phyloP scores from a whole-genome alignment of 2,329 filamentous ascomycete genomes.

The Colletotrichum eremochloae region DNA sequence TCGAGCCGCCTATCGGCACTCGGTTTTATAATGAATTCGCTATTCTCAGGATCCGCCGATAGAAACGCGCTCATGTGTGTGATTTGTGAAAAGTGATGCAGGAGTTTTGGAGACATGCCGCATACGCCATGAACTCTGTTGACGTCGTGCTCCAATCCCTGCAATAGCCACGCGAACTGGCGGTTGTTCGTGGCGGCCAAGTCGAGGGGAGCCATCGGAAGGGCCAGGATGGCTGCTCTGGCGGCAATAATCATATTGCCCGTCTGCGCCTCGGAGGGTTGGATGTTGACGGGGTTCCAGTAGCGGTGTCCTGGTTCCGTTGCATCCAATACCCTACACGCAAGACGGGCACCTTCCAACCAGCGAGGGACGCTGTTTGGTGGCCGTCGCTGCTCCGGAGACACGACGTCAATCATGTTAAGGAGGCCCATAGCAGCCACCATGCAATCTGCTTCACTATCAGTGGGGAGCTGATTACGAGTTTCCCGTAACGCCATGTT shows the following conservation, averaged over 20 bases:
- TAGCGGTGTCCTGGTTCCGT: conserved; percentile 55
- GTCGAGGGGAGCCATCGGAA: conserved; percentile 54
- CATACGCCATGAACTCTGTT: conserved; percentile 57
- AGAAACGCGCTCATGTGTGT: conserved; percentile 54
- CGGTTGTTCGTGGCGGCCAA: conserved; percentile 46
- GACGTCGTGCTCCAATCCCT: conserved; percentile 52
- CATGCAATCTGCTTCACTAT: conserved; percentile 28
- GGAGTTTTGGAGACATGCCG: conserved; percentile 56
- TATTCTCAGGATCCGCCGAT: conserved; percentile 28
- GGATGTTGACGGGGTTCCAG: conserved; percentile 52
- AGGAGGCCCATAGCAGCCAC: conserved; percentile 47
- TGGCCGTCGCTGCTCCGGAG: conserved; percentile 52
- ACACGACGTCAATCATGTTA: conserved; percentile 46
- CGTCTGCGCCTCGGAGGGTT: conserved; percentile 51
- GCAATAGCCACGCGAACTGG: conserved; percentile 56
- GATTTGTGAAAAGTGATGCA: conserved; percentile 55
- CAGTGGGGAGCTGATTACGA: conserved; percentile 11
- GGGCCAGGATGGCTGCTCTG: conserved; percentile 55
- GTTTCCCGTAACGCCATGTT: conserved; percentile 38
- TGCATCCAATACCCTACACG: conserved; percentile 52
- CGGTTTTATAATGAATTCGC: conserved; percentile 6
- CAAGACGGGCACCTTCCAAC: conserved; percentile 54
- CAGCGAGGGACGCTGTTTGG: conserved; percentile 54
- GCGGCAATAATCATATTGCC: conserved; percentile 57
- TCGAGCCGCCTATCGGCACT: conserved; percentile 46